Evolutionary conservation across 768 basidiomycete species (phyloP).

Genomic region (Gyrodon lividus): DNA sequence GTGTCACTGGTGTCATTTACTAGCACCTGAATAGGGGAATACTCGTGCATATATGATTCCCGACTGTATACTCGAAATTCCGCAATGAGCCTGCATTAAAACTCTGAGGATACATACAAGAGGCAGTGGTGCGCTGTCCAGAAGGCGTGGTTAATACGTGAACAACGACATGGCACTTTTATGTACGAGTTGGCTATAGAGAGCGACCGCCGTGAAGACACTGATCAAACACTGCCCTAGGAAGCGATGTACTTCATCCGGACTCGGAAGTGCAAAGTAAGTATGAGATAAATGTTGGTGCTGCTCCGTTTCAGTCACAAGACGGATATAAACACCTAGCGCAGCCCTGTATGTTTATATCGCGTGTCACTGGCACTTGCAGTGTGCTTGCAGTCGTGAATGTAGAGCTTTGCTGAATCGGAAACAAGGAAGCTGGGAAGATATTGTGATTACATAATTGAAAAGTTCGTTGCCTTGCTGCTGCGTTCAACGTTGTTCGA

Average conservation of each 20-base stretch:
- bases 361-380: neutral
- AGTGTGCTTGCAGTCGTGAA: no score
- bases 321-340: neutral
- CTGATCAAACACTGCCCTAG: neutral
- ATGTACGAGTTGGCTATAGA: slow-evolving; percentile 10
- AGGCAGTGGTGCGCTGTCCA: slow-evolving; percentile 1
- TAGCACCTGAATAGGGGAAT: neutral
- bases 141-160: neutral
- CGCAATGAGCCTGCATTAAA: no score
- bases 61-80: slow-evolving; percentile 3
- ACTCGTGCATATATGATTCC: neutral
- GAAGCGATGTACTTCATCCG: no score
- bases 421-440: slow-evolving; percentile 4
- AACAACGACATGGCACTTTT: slow-evolving; percentile 7
- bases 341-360: neutral
- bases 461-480: slow-evolving; percentile 15
- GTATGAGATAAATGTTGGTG: neutral
- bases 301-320: neutral
- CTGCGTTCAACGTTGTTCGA: slow-evolving; percentile 24
- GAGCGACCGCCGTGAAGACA: no score
- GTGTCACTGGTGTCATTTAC: slow-evolving; percentile 3
- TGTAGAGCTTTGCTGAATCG: neutral
- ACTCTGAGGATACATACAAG: slow-evolving; percentile 21
- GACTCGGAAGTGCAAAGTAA: neutral
- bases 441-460: slow-evolving; percentile 28